Evolutionary conservation across 768 basidiomycete genomes (phyloP).

Genomic region (Fomitopsis serialis): DNA sequence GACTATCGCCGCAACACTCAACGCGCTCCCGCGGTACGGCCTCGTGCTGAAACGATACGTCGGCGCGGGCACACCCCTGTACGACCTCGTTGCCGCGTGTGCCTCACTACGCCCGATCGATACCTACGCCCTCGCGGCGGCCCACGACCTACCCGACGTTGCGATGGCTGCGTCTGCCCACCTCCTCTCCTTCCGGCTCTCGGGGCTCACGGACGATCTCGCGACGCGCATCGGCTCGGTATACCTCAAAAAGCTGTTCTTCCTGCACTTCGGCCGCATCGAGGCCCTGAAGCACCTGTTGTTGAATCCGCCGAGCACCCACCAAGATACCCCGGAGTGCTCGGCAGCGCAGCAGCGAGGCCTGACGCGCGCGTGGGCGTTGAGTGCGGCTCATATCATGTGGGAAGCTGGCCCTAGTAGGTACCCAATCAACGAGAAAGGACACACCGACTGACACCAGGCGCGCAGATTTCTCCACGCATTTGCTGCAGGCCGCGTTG

Average conservation of each 20-base stretch:
- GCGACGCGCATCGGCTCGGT: slow-evolving; percentile 34
- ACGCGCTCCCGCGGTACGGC: slow-evolving; percentile 22
- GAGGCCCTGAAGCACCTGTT: slow-evolving; percentile 27
- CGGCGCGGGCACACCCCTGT: slow-evolving; percentile 22
- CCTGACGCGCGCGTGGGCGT: slow-evolving; percentile 24
- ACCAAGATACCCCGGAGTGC: slow-evolving; percentile 16
- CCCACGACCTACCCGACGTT: slow-evolving; percentile 28
- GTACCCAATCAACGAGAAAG: slow-evolving; percentile 7
- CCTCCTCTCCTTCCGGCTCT: slow-evolving; percentile 30
- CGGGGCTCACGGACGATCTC: slow-evolving; percentile 30
- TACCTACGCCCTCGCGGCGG: slow-evolving; percentile 37
- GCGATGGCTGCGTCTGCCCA: slow-evolving; percentile 32
- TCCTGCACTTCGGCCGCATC: slow-evolving; percentile 31
- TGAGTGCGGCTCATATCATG: slow-evolving; percentile 20
- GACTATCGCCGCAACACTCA: slow-evolving; percentile 20
- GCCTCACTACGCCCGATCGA: slow-evolving; percentile 31
- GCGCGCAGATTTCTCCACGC: slow-evolving; percentile 58
- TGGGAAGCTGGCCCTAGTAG: slow-evolving; percentile 25
- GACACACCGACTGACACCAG: not conserved
- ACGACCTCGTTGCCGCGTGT: slow-evolving; percentile 26
- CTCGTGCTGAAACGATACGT: slow-evolving; percentile 17
- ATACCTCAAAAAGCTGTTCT: slow-evolving; percentile 35
- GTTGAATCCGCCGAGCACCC: slow-evolving; percentile 18
- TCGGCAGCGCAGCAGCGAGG: slow-evolving; percentile 16
- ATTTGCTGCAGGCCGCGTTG: slow-evolving; percentile 66